Evolutionary conservation across 805 yeast genomes (phyloP).

Genomic region (Danielia oregonensis): DNA sequence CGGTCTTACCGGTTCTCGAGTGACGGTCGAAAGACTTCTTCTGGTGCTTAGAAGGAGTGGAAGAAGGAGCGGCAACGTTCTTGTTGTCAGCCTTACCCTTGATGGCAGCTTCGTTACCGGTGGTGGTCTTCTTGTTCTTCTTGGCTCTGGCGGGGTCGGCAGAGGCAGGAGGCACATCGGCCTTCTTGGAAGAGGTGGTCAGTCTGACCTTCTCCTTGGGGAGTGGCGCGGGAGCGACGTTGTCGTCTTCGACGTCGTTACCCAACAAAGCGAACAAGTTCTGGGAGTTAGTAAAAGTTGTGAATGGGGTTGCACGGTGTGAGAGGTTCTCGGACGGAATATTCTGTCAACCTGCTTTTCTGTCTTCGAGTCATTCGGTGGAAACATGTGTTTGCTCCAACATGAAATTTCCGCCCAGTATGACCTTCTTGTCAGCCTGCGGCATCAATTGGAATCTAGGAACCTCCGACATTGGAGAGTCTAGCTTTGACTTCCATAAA

Average conservation of each 20-base stretch:
- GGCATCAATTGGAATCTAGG: too few species aligned
- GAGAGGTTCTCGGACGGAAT: neutral
- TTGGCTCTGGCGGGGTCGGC: constrained; percentile 79
- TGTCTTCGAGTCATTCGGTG: neutral
- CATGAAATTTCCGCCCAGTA: too few species aligned
- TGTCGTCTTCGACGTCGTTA: constrained; percentile 83
- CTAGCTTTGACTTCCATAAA: too few species aligned
- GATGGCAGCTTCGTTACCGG: constrained; percentile 89
- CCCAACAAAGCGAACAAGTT: constrained; percentile 82
- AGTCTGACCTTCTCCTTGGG: constrained; percentile 80
- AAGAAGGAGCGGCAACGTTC: constrained; percentile 54
- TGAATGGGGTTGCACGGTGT: too few species aligned
- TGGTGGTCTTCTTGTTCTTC: constrained; percentile 61
- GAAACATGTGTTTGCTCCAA: too few species aligned
- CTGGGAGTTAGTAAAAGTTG: constrained; percentile 28
- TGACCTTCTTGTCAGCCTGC: too few species aligned
- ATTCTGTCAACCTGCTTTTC: neutral
- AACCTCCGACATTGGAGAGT: too few species aligned
- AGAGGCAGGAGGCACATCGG: constrained; percentile 75
- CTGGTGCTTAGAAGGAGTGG: constrained; percentile 51
- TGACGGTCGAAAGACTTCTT: constrained; percentile 77
- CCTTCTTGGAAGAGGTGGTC: constrained; percentile 81
- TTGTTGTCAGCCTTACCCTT: constrained; percentile 62
- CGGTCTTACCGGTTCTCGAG: constrained; percentile 78
- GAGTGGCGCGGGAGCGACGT: constrained; percentile 46